Evolutionary conservation across 148 eudicot genomes (phyloP).

Genomic region (Heliamphora exappendiculata): DNA sequence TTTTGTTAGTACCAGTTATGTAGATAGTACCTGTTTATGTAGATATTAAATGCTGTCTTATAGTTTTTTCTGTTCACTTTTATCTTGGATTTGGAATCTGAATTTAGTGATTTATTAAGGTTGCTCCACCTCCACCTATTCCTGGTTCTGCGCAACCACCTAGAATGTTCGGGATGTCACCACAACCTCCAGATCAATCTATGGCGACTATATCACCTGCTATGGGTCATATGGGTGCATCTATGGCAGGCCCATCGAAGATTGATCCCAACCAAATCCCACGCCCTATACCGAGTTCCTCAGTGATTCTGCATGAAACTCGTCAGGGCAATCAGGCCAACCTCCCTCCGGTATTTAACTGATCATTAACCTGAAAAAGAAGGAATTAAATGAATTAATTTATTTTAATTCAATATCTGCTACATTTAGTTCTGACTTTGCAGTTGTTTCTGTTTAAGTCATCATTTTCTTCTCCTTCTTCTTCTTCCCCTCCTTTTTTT

Average conservation of each 20-base stretch:
- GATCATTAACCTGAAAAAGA: not conserved
- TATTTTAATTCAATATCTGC: not conserved
- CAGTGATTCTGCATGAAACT: constrained; percentile 74
- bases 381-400: not conserved
- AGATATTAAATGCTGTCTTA: not conserved
- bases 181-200: constrained; percentile 53
- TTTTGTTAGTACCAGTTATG: not conserved
- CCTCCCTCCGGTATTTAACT: constrained; percentile 79
- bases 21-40: too few relatives aligned
- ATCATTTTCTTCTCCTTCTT: not conserved
- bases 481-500: not conserved
- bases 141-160: constrained; percentile 68
- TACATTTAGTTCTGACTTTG: not conserved
- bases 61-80: not conserved
- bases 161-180: constrained; percentile 72
- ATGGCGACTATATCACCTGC: constrained; percentile 54
- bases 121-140: constrained; percentile 48
- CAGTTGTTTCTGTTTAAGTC: not conserved
- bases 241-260: constrained; percentile 55
- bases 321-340: constrained; percentile 90
- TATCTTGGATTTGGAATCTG: constrained; percentile 17
- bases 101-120: constrained; percentile 33
- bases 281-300: constrained; percentile 61
- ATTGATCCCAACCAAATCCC: constrained; percentile 97
- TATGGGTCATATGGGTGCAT: constrained; percentile 53